Evolutionary conservation across 768 basidiomycete genomes (phyloP).

Genomic region (Serpula lacrymans): DNA sequence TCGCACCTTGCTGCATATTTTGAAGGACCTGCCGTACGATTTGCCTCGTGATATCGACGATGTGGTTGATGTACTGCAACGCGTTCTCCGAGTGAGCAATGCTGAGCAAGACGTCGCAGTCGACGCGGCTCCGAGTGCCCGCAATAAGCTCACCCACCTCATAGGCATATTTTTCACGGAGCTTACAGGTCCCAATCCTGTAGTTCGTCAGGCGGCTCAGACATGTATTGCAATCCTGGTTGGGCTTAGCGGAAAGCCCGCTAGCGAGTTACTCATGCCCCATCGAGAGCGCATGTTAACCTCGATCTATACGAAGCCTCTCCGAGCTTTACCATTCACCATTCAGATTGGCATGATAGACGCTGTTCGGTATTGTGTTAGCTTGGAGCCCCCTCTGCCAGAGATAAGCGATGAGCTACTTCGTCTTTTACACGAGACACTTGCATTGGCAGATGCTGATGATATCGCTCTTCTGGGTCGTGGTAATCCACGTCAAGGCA

Average conservation of each 20-base stretch:
- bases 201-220: slow-evolving; percentile 83
- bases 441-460: slow-evolving; percentile 94
- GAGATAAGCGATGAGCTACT: slow-evolving; percentile 92
- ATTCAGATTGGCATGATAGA: slow-evolving; percentile 99
- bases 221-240: slow-evolving; percentile 77
- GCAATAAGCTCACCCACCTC: slow-evolving; percentile 62
- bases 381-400: slow-evolving; percentile 82
- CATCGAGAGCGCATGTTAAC: slow-evolving; percentile 87
- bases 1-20: slow-evolving; percentile 83
- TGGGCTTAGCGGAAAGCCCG: slow-evolving; percentile 63
- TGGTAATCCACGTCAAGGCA: slow-evolving; percentile 70
- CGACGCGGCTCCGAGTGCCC: slow-evolving; percentile 40
- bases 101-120: slow-evolving; percentile 42
- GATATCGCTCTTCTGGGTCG: slow-evolving; percentile 80
- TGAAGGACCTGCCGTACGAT: slow-evolving; percentile 93
- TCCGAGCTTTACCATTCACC: slow-evolving; percentile 89
- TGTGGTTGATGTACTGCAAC: slow-evolving; percentile 72
- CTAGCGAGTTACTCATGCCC: slow-evolving; percentile 75
- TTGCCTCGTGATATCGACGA: slow-evolving; percentile 78
- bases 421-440: slow-evolving; percentile 86
- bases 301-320: slow-evolving; percentile 93
- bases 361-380: slow-evolving; percentile 91
- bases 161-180: slow-evolving; percentile 86
- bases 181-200: slow-evolving; percentile 78
- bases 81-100: slow-evolving; percentile 61